Conservation (phyloP, 1,284 basidiomycete species). For the Cutaneotrichosporon mucoides region DNA sequence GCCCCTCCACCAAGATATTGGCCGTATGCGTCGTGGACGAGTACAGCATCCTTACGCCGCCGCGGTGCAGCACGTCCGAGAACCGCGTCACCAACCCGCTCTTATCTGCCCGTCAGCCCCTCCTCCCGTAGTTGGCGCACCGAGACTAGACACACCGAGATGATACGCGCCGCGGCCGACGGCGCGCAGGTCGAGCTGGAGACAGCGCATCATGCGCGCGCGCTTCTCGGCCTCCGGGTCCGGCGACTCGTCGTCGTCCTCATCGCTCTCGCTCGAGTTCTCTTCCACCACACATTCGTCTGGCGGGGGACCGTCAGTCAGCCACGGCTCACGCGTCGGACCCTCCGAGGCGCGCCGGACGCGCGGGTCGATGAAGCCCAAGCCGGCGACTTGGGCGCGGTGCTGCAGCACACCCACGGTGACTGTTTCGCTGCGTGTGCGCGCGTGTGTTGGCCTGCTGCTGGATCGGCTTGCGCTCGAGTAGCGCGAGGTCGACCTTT, state of each 20-base stretch:
- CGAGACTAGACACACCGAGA: constrained; percentile 7
- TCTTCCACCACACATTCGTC: neutral
- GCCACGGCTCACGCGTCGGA: constrained; percentile 1
- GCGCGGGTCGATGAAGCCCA: neutral
- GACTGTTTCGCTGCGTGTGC: constrained; percentile 4
- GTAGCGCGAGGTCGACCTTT: neutral
- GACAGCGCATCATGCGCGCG: constrained; percentile 31
- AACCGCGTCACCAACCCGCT: constrained; percentile 68
- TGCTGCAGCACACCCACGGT: neutral
- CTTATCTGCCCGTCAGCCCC: constrained; percentile 26
- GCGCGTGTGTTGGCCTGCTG: neutral
- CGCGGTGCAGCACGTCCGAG: constrained; percentile 64
- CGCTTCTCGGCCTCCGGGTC: too few species aligned
- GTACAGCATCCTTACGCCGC: constrained; percentile 75
- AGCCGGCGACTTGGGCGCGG: neutral
- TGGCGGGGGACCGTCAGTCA: neutral
- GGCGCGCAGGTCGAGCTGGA: constrained; percentile 42
- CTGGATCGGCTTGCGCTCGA: neutral
- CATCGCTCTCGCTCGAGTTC: neutral
- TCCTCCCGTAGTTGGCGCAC: neutral
- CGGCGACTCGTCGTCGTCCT: neutral
- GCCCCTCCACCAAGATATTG: constrained; percentile 59
- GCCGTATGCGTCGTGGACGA: constrained; percentile 78
- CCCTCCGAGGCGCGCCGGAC: constrained; percentile 11
- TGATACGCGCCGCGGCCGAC: constrained; percentile 10